Evolutionary conservation across 2,329 filamentous ascomycete species (phyloP), one percentile per base, ranked within the genome.

Genomic region (Mycosphaerella sp.): DNA sequence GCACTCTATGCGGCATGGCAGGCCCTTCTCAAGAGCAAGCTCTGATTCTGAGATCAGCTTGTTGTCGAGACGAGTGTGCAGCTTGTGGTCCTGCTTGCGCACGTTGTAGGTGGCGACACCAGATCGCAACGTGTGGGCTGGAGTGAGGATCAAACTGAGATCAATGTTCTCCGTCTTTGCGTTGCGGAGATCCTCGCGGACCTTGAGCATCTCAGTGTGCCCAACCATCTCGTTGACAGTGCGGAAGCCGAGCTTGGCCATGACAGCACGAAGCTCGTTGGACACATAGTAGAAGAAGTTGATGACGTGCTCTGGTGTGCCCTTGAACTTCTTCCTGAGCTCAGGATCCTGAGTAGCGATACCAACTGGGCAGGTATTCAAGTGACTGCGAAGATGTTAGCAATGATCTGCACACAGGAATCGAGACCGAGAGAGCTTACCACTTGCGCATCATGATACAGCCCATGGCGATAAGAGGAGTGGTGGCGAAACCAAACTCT

Each of bases 241-340:
- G 59, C 91, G 85, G 81, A 95, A 89, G 60, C 91, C 91, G 63
- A 96, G 82, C 73, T 87, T 89, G 44, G 91, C 90, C 91, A 97
- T 96, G 72, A 97, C 95, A 32, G 90, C 89, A 67, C 91, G 85
- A 52, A 97, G 81, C 75, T 97, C 91, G 66, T 97, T 97, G 61
- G 91, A 87, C 46, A 97, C 79, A 66, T 96, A 97, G 75, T 96
- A 97, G 75, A 95, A 95, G 78, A 96, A 96, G 79, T 96, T 97
- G 72, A 97, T 96, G 52, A 95, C 90, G 63, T 96, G 89, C 73
- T 97, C 91, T 9, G 91, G 90, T 1, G 88, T 90, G 56, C 91
- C 91, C 61, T 84, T 78, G 71, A 97, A 96, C 74, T 96, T 97
- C 78, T 90, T 87, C 54, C 91, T 82, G 2, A 97, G 79, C 67